Conservation (phyloP, 768 basidiomycete genomes). For the Macrolepiota albuminosa region DNA sequence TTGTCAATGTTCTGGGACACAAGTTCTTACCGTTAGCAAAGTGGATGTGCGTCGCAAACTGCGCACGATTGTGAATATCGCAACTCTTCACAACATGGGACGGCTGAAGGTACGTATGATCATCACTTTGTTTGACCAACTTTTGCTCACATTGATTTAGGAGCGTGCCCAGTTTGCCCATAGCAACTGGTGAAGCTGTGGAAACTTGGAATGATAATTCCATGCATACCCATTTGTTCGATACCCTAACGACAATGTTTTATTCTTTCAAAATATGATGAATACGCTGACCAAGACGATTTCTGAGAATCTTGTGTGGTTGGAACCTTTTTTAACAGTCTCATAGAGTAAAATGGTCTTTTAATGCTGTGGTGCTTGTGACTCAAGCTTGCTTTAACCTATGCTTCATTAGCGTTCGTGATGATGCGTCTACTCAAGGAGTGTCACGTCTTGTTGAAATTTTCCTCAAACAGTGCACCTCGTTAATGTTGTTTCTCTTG, state of each 20-base stretch:
- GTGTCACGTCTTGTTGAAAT: not conserved
- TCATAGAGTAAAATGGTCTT: not conserved
- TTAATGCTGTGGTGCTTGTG: not conserved
- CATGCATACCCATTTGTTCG: slow-evolving; percentile 8
- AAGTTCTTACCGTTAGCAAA: slow-evolving; percentile 67
- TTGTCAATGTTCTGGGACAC: slow-evolving; percentile 87
- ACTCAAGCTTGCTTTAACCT: not conserved
- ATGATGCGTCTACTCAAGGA: too few species aligned
- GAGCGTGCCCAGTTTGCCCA: slow-evolving; percentile 43
- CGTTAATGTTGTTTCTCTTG: not conserved
- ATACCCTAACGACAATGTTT: slow-evolving; percentile 7
- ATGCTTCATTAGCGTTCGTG: too few species aligned
- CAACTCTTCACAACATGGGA: slow-evolving; percentile 63
- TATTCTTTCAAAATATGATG: not conserved
- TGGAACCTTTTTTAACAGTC: not conserved
- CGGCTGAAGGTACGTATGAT: slow-evolving; percentile 55
- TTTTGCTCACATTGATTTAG: slow-evolving; percentile 20
- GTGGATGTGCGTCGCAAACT: slow-evolving; percentile 68
- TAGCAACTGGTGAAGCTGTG: slow-evolving; percentile 30
- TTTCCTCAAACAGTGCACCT: not conserved
- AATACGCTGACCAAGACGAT: not conserved
- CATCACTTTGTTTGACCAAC: not conserved
- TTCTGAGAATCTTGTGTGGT: not conserved
- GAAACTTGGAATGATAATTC: not conserved
- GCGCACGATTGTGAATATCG: slow-evolving; percentile 80